A percentile compares a stretch with the other conserved stretches of the same genome.
Evolutionary conservation across 805 yeast genomes (phyloP).

Genomic region (Saccharomycopsis vini): DNA sequence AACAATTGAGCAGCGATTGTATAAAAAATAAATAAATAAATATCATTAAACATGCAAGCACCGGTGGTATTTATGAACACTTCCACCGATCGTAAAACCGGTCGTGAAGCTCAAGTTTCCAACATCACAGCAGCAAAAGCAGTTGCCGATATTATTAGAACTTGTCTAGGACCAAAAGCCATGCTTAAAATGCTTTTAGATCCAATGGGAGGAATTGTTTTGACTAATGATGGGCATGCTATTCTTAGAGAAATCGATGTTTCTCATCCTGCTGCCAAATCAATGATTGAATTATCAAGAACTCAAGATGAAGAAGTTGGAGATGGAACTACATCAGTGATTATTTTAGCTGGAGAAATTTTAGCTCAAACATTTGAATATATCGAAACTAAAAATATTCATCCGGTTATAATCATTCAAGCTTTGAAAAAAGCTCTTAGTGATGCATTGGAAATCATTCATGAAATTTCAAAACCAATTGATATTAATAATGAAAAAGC

Average conservation of each 20-base stretch:
- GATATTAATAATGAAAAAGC: constrained; percentile 79
- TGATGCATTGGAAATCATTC: constrained; percentile 85
- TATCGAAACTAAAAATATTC: constrained; percentile 82
- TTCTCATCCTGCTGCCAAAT: constrained; percentile 98
- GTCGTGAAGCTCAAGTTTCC: constrained; percentile 94
- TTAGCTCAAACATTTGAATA: constrained; percentile 92
- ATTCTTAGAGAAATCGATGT: constrained; percentile 94
- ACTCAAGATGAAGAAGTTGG: constrained; percentile 94
- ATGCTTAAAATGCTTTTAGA: constrained; percentile 97
- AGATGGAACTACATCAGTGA: constrained; percentile 96
- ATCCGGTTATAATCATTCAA: constrained; percentile 92
- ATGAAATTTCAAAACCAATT: constrained; percentile 73
- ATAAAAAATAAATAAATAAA: too few relatives aligned
- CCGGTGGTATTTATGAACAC: constrained; percentile 84
- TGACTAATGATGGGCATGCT: constrained; percentile 98
- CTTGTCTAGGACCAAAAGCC: constrained; percentile 98
- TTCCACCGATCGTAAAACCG: constrained; percentile 85
- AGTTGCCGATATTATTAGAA: constrained; percentile 93
- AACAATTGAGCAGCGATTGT: too few relatives aligned
- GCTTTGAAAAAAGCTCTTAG: constrained; percentile 85
- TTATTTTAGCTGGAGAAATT: constrained; percentile 93
- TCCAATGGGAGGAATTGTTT: constrained; percentile 88
- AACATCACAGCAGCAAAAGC: constrained; percentile 99
- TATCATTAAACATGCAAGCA: constrained; percentile 69
- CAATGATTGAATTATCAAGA: constrained; percentile 93